phyloP scores from a whole-genome alignment of 306 rosid genomes.

The Ceratonia siliqua region DNA sequence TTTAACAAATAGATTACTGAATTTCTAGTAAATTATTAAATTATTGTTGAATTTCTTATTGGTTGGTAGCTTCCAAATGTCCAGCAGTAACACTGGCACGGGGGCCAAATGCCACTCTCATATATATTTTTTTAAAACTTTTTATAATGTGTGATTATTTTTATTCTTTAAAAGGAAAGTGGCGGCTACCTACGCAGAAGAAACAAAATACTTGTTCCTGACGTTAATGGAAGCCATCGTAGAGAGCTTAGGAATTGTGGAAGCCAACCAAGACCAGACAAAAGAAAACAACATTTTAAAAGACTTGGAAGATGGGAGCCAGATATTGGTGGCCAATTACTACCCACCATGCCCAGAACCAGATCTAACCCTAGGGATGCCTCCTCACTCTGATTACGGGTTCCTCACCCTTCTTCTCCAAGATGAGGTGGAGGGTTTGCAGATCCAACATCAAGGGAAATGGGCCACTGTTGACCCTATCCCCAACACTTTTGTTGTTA shows the following conservation, averaged over 20 bases:
- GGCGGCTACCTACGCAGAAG: conserved; percentile 67
- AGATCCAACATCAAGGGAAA: conserved; percentile 57
- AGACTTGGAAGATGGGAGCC: conserved; percentile 77
- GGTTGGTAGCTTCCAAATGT: background rate
- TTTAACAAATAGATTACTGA: background rate
- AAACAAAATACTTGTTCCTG: conserved; percentile 56
- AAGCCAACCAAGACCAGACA: conserved; percentile 25
- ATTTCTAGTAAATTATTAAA: background rate
- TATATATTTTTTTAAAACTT: background rate
- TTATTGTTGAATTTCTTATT: too few relatives aligned
- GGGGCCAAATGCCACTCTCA: background rate
- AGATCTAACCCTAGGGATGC: conserved; percentile 87
- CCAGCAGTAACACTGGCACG: background rate
- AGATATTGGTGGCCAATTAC: conserved; percentile 75
- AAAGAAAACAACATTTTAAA: conserved; percentile 44
- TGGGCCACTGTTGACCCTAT: conserved; percentile 86
- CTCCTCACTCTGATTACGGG: conserved; percentile 95
- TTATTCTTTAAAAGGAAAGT: conserved; percentile 40
- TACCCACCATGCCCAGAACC: conserved; percentile 94
- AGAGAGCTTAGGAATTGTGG: conserved; percentile 66
- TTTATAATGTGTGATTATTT: background rate
- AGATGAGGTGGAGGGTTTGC: conserved; percentile 81
- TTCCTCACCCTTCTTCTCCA: conserved; percentile 86
- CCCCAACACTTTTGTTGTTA: conserved; percentile 72
- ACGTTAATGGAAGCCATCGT: conserved; percentile 58